Conservation (phyloP, 805 yeast genomes). For the Ogataea parapolymorpha region DNA sequence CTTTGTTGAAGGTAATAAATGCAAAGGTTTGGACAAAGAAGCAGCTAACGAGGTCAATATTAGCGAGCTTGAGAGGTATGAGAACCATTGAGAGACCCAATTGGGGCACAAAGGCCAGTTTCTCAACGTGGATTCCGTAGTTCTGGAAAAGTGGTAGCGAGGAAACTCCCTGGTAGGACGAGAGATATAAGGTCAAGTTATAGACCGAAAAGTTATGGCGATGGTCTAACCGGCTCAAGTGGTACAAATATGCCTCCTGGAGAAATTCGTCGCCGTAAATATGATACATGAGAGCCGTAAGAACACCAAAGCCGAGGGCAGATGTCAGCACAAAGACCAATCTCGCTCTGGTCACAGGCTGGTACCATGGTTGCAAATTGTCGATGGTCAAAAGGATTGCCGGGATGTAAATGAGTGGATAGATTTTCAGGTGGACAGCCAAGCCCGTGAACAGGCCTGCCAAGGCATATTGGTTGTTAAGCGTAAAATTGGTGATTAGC, state of each 20-base stretch:
- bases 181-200: constrained; percentile 67
- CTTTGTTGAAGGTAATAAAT: constrained; percentile 78
- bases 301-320: constrained; percentile 39
- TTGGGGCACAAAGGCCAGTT: constrained; percentile 84
- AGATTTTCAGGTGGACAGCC: constrained; percentile 85
- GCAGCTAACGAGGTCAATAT: constrained; percentile 44
- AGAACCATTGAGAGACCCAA: constrained; percentile 53
- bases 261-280: constrained; percentile 74
- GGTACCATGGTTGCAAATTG: constrained; percentile 30
- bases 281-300: constrained; percentile 60
- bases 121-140: constrained; percentile 22
- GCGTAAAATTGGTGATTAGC: constrained; percentile 48
- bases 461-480: constrained; percentile 30
- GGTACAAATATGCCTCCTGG: constrained; percentile 78
- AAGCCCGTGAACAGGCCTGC: constrained; percentile 62
- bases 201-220: constrained; percentile 92
- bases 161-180: constrained; percentile 38
- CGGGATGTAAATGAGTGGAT: constrained; percentile 87
- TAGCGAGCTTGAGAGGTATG: constrained; percentile 49
- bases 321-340: constrained; percentile 41
- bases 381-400: constrained; percentile 47
- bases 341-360: constrained; percentile 42
- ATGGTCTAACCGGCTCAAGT: constrained; percentile 80
- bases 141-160: constrained; percentile 9
- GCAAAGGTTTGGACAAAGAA: constrained; percentile 74